Percentiles rank a stretch among this genome's conserved stretches.
Evolutionary conservation across 1,284 basidiomycete species (phyloP).

Genomic region (Bjerkandera adusta): DNA sequence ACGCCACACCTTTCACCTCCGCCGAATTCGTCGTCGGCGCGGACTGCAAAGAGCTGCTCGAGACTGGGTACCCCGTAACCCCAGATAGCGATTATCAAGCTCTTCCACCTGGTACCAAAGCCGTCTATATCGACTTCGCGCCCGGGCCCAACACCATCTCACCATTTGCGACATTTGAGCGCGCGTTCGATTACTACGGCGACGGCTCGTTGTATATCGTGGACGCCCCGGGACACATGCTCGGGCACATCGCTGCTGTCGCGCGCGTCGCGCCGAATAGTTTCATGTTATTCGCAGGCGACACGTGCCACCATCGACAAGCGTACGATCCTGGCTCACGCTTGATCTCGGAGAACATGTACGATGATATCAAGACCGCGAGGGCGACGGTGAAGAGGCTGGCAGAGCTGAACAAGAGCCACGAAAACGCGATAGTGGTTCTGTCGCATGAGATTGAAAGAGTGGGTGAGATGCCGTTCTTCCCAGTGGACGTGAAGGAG

Average conservation of each 20-base stretch:
- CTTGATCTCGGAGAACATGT: conserved; percentile 22
- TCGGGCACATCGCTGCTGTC: conserved; percentile 4
- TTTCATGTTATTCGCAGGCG: conserved; percentile 11
- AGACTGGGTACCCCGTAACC: conserved; percentile 9
- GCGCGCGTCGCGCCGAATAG: conserved; percentile 12
- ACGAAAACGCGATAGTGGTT: conserved; percentile 13
- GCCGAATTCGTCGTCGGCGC: conserved; percentile 13
- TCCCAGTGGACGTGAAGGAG: conserved; percentile 14
- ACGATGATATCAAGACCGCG: conserved; percentile 15
- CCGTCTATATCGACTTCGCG: conserved; percentile 10
- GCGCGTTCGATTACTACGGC: conserved; percentile 13
- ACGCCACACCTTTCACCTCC: conserved; percentile 8
- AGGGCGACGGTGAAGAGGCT: conserved; percentile 16
- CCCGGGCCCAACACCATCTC: not conserved
- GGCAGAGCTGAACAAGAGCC: conserved; percentile 8
- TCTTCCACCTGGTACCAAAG: conserved; percentile 4
- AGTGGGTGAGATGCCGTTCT: conserved; percentile 21
- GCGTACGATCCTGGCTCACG: conserved; percentile 38
- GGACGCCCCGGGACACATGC: conserved; percentile 13
- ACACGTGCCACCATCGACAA: conserved; percentile 13
- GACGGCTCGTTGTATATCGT: conserved; percentile 15
- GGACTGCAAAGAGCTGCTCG: conserved; percentile 1
- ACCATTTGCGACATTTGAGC: conserved; percentile 11
- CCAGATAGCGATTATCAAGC: conserved; percentile 1
- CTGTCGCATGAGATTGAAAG: conserved; percentile 19